A percentile compares a stretch with the other conserved stretches of the same genome.
Evolutionary conservation across 1,284 basidiomycete genomes (phyloP).

Genomic region (Thelephora terrestris): DNA sequence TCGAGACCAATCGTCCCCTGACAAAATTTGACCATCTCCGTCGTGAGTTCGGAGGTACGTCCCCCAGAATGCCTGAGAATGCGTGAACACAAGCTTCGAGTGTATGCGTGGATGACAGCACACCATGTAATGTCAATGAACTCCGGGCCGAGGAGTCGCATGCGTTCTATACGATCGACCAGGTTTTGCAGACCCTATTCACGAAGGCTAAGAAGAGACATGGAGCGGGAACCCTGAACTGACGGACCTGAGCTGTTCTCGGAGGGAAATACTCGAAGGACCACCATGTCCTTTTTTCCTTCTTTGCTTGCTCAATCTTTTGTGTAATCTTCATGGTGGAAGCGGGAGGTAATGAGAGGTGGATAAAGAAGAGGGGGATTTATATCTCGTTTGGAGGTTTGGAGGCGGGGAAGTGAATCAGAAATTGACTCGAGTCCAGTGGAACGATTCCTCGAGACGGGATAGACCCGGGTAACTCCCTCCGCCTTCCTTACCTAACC

Average conservation of each 20-base stretch:
- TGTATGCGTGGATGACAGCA: slow-evolving; percentile 13
- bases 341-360: background rate
- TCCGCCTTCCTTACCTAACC: too few species aligned
- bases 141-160: slow-evolving; percentile 91
- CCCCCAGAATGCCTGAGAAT: slow-evolving; percentile 84
- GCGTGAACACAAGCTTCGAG: slow-evolving; percentile 7
- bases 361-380: background rate
- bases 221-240: slow-evolving; percentile 5
- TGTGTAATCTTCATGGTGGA: slow-evolving; percentile 79
- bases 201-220: background rate
- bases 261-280: slow-evolving; percentile 97
- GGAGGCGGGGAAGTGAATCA: background rate
- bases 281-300: slow-evolving; percentile 85
- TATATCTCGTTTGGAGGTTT: background rate
- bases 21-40: slow-evolving; percentile 94
- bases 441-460: background rate
- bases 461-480: background rate
- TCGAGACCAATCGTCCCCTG: slow-evolving; percentile 89
- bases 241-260: slow-evolving; percentile 78
- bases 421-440: background rate
- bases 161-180: slow-evolving; percentile 94
- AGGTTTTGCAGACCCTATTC: slow-evolving; percentile 85
- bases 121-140: slow-evolving; percentile 98
- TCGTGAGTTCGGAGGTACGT: slow-evolving; percentile 84
- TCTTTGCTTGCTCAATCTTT: slow-evolving; percentile 76